Evolutionary conservation across 2,329 filamentous ascomycete genomes (phyloP).

Genomic region (Apiospora kogelbergensis): DNA sequence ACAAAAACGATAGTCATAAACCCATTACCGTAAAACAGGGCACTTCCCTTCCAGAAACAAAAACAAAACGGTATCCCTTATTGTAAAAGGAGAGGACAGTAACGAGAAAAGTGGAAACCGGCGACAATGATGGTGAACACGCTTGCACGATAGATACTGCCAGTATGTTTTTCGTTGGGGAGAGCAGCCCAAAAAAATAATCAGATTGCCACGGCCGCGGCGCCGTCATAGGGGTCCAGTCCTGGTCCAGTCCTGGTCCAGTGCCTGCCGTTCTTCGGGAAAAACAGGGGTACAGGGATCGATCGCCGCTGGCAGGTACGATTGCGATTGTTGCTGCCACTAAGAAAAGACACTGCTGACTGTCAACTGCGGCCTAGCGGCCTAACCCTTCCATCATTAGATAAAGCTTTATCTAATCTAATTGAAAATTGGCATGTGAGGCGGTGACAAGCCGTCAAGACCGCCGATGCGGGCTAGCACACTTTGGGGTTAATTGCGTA

Average conservation of each 20-base stretch:
- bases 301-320: neutral
- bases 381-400: neutral
- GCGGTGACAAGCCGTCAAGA: no score
- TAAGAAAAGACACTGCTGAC: no score
- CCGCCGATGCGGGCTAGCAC: neutral
- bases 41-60: neutral
- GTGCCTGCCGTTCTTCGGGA: neutral
- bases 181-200: neutral
- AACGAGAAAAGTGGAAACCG: neutral
- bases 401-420: no score
- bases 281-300: neutral
- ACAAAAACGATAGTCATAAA: neutral
- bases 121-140: neutral
- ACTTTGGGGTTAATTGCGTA: neutral
- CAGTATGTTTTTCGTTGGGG: slow-evolving; percentile 6
- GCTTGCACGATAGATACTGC: no score
- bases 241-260: no score
- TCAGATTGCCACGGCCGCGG: neutral
- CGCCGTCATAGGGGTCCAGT: slow-evolving; percentile 7
- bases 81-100: neutral
- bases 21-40: neutral
- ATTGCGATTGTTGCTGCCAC: no score
- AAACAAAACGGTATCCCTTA: neutral
- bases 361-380: neutral
- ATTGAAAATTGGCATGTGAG: neutral